Evolutionary conservation across 805 yeast genomes (phyloP).

Genomic region (Metschnikowia continentalis): DNA sequence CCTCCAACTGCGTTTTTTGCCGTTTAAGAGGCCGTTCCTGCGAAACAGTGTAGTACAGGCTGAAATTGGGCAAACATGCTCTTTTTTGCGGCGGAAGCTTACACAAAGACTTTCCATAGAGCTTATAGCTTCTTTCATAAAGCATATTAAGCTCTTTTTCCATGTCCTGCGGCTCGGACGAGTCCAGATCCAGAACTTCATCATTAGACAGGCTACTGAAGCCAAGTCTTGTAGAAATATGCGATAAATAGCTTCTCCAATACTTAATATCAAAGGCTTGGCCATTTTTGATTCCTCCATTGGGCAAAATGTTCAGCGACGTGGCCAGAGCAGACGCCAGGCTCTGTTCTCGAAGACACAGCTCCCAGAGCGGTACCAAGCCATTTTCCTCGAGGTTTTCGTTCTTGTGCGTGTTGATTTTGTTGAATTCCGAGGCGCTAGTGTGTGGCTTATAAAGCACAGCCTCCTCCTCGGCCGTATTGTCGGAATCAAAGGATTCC

Average conservation of each 20-base stretch:
- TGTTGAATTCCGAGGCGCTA: constrained; percentile 35
- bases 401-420: constrained; percentile 42
- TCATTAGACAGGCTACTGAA: constrained; percentile 25
- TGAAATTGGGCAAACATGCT: constrained; percentile 29
- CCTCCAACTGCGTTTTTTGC: constrained; percentile 24
- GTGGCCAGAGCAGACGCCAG: constrained; percentile 13
- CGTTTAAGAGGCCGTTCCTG: constrained; percentile 6
- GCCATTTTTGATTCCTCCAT: constrained; percentile 18
- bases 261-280: constrained; percentile 28
- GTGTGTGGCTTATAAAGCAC: constrained; percentile 43
- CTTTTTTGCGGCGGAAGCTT: constrained; percentile 34
- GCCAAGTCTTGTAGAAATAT: constrained; percentile 33
- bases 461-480: constrained; percentile 31
- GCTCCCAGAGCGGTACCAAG: constrained; percentile 41
- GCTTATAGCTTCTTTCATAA: constrained; percentile 35
- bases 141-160: constrained; percentile 15
- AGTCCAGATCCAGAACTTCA: neutral
- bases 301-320: constrained; percentile 19
- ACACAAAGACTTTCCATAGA: constrained; percentile 36
- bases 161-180: constrained; percentile 4
- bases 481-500: constrained; percentile 6
- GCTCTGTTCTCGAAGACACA: constrained; percentile 31
- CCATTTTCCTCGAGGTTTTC: constrained; percentile 38
- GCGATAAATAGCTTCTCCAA: constrained; percentile 34
- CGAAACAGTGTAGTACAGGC: constrained; percentile 23